Conservation (phyloP, 2,329 filamentous ascomycete genomes). For the Penicillium sp. region DNA sequence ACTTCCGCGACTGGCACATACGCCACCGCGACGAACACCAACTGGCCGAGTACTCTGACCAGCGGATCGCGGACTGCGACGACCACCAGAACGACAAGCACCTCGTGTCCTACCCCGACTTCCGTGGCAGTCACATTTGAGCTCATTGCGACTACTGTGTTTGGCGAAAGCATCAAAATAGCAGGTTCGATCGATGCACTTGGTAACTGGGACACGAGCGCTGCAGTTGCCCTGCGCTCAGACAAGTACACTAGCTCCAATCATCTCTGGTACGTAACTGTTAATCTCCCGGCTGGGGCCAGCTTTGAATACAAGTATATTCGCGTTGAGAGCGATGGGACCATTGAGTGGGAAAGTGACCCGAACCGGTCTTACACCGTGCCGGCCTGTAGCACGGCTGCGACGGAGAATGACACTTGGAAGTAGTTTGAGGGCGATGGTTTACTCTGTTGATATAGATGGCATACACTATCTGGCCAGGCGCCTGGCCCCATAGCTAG, state of each 20-base stretch:
- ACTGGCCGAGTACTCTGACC: constrained; percentile 31
- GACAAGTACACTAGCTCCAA: constrained; percentile 55
- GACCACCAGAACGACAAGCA: constrained; percentile 22
- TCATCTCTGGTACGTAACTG: constrained; percentile 57
- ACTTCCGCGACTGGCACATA: constrained; percentile 35
- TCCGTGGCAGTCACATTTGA: constrained; percentile 60
- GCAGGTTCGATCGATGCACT: constrained; percentile 57
- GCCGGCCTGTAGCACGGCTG: constrained; percentile 32
- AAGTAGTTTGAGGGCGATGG: constrained; percentile 9
- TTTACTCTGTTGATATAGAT: background rate
- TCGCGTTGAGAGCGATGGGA: constrained; percentile 52
- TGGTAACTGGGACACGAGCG: constrained; percentile 57
- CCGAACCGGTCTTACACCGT: constrained; percentile 43
- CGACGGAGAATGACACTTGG: constrained; percentile 40
- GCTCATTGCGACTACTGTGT: constrained; percentile 53
- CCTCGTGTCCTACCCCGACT: constrained; percentile 30
- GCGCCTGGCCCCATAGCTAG: too few relatives aligned
- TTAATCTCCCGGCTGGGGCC: constrained; percentile 54
- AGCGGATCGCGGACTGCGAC: constrained; percentile 11
- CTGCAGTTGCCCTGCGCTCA: constrained; percentile 56
- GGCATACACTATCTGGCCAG: too few relatives aligned
- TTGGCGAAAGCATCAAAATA: constrained; percentile 63
- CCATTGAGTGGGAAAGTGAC: constrained; percentile 61
- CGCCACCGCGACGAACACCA: constrained; percentile 29
- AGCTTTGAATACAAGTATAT: constrained; percentile 66